Evolutionary conservation across 306 rosid species (phyloP), one percentile per base, ranked within the genome.

Genomic region (Urtica urens): DNA sequence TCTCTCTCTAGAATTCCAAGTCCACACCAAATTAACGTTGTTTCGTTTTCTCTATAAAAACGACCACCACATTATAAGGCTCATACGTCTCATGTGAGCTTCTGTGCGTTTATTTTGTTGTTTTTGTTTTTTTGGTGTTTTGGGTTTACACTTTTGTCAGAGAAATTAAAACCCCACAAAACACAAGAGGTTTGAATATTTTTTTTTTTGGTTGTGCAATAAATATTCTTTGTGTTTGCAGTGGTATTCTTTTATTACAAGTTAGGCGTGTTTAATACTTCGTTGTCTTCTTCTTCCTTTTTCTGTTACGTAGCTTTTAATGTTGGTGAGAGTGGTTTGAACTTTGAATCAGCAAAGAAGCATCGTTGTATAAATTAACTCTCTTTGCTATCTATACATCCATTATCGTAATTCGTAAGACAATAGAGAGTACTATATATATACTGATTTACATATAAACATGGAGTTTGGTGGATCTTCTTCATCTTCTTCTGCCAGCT

Each of bases 51-150:
- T 65, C 20, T 55, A 17, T 52, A 56, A 57, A 73, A 58, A 40
- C 26, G 47, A 21, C 52, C 39, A 64, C 49, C 52, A 24, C 51
- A 7, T 51, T 31, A 6, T 20, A 38, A 27, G 13, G 6, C 70
- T 69, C 83, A 77, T 59, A 57, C 78, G 47, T 62, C 37, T 72
- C 79, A 25, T 67, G 79, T 74, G 86, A 77, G 70, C 37, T 13
- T 31, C 40, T 35, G 15, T 35, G 3, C n/a, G 40, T 35, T 16
- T 66, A 33, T 38, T 60, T 38, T 55, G 63, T 37, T 49, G 15
- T 49, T 48, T 53, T 45, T 34, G 35, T 22, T 39, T 26, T 20
- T 28, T 17, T 43, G n/a, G 10, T 42, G 5, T 42, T 42, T 5
- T 19, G 10, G 28, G 27, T 44, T 44, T 18, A 44, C 10, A 18